Conservation (phyloP, 495 filamentous ascomycete species). For the Cetradonia linearis region DNA sequence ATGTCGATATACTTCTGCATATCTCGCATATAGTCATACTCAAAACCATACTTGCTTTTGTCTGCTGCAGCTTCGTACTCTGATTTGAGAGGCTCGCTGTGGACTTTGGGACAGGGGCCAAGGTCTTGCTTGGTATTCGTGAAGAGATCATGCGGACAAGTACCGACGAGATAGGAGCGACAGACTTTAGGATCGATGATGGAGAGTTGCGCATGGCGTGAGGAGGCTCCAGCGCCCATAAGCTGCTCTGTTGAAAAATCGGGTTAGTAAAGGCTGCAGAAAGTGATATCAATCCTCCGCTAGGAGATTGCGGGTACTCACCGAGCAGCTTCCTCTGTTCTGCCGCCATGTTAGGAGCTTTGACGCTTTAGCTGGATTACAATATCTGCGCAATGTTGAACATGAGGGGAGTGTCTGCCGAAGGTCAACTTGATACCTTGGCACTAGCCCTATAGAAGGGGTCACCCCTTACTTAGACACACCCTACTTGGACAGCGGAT, state of each 20-base stretch:
- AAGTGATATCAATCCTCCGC: background rate
- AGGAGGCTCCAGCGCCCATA: constrained; percentile 61
- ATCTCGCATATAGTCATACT: constrained; percentile 92
- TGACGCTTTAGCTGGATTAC: background rate
- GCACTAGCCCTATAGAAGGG: background rate
- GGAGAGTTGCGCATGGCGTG: constrained; percentile 65
- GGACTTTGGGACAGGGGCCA: constrained; percentile 80
- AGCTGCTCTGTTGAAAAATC: constrained; percentile 53
- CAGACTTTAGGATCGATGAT: constrained; percentile 92
- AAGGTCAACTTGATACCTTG: background rate
- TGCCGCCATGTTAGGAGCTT: constrained; percentile 58
- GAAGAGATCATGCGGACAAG: constrained; percentile 97
- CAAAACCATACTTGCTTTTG: constrained; percentile 74
- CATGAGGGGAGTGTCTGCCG: background rate
- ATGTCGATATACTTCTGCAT: constrained; percentile 93
- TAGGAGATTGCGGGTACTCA: constrained; percentile 32
- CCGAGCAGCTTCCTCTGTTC: constrained; percentile 93
- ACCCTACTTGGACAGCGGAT: no score
- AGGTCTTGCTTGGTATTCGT: constrained; percentile 99
- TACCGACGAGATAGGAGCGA: constrained; percentile 86
- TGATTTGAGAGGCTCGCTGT: constrained; percentile 75
- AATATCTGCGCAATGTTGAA: background rate
- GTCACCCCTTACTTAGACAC: no score
- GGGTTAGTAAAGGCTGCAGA: constrained; percentile 2
- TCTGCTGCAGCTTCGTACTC: constrained; percentile 72